phyloP scores from a whole-genome alignment of 2,329 filamentous ascomycete genomes.

The Beauveria rudraprayagi region DNA sequence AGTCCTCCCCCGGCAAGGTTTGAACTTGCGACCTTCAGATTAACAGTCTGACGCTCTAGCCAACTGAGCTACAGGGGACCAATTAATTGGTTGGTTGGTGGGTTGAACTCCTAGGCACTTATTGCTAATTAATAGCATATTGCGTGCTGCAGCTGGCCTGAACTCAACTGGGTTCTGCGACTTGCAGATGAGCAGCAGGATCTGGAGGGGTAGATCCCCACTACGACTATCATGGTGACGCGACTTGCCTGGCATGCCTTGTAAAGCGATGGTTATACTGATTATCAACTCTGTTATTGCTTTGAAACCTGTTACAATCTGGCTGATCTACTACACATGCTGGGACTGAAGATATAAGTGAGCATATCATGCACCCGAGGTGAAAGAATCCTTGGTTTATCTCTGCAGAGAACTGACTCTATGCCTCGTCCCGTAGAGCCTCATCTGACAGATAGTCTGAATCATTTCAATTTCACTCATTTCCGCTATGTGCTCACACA shows the following conservation, averaged over 20 bases:
- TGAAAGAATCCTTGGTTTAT: too few species aligned
- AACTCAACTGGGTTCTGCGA: too few species aligned
- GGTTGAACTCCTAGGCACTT: background rate
- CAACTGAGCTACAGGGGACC: constrained; percentile 12
- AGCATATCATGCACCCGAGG: too few species aligned
- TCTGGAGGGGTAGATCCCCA: background rate
- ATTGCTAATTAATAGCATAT: background rate
- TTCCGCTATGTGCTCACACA: background rate
- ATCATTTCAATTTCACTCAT: background rate
- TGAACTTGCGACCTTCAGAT: constrained; percentile 24
- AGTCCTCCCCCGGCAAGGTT: constrained; percentile 21
- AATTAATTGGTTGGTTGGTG: background rate
- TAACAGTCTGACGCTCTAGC: constrained; percentile 13
- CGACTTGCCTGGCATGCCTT: background rate
- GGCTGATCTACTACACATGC: too few species aligned
- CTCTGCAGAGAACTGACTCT: background rate
- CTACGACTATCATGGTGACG: background rate
- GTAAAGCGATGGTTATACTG: too few species aligned
- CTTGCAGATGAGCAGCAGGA: background rate
- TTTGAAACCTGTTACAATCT: too few species aligned
- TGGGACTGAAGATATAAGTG: too few species aligned
- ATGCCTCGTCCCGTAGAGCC: background rate
- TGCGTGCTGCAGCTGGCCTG: too few species aligned
- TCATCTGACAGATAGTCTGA: background rate
- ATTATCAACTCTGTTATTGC: too few species aligned